Evolutionary conservation across 2,329 filamentous ascomycete species (phyloP), one percentile per base, ranked within the genome.

Genomic region (Torrubiellomyces zombiae): DNA sequence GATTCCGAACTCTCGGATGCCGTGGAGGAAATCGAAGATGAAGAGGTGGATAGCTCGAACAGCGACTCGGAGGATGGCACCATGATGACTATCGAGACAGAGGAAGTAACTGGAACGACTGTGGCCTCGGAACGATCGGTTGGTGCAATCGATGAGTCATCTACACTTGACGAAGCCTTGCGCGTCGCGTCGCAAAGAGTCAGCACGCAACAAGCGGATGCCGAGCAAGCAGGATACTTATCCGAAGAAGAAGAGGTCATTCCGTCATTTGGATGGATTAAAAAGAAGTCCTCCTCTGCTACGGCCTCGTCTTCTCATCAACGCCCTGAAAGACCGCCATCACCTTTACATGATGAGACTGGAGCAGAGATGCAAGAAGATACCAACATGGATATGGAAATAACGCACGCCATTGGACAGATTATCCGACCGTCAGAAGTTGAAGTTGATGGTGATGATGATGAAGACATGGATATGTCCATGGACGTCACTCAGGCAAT

Each of bases 401-500:
- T 69, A 38, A 71, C 67, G 3, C 50, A 46, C 21, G 57, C 60
- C 7, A 51, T 69, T 21, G 67, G 67, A 4, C 55, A 61, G n/a
- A 71, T 71, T 21, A 40, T 63, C 19, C 47, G 43, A 32, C 14
- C 58, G 25, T n/a, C n/a, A n/a, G n/a, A n/a, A n/a, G n/a, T n/a
- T n/a, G 42, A 58, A 14, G 44, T 53, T 5, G 58, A 63, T 9
- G 56, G 58, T 9, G 45, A 50, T 10, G 19, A 21, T 8, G 38
- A 44, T 3, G 55, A 63, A 14, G 63, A 66, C 12, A 66, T 70
- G 34, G 80, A 85, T 19, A 74, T 91, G 61, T 89, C 81, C 13
- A 94, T 95, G 86, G 86, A 95, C 38, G 80, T 94, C 6, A 94
- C 86, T 2, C 71, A 69, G 27, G 80, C 71, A 7, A 60, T 92